These are phyloP conservation scores for Yamadazyma spencermartinsiae DNA, from an alignment of 1,139 yeast genomes.

Conservation along the genomic window DNA sequence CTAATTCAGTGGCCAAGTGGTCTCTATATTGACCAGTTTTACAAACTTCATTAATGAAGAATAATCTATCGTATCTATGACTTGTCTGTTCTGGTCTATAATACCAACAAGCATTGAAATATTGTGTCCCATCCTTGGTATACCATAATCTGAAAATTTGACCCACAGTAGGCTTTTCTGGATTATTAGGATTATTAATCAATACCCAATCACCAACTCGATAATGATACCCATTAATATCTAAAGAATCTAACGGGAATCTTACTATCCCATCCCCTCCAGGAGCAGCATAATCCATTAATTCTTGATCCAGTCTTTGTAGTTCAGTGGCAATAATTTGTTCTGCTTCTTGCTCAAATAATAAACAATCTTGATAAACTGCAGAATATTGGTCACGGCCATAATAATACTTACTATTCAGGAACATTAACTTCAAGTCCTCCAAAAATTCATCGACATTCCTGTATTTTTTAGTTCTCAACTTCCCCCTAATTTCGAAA, in stretches of 20 bases:
- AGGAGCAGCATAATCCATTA: conserved; percentile 65
- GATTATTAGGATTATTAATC: conserved; percentile 82
- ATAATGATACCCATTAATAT: conserved; percentile 69
- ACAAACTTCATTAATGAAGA: conserved; percentile 91
- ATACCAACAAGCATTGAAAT: conserved; percentile 97
- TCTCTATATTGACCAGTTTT: conserved; percentile 97
- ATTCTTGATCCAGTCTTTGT: conserved; percentile 78
- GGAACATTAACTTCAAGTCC: conserved; percentile 75
- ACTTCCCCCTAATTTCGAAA: conserved; percentile 77
- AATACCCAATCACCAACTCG: conserved; percentile 96
- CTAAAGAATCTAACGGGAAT: conserved; percentile 74
- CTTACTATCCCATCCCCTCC: conserved; percentile 58
- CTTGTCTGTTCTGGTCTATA: conserved; percentile 97
- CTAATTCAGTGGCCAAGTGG: conserved; percentile 82
- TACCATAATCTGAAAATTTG: conserved; percentile 94
- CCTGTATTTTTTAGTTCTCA: conserved; percentile 81
- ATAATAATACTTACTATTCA: conserved; percentile 67
- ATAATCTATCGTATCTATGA: conserved; percentile 84
- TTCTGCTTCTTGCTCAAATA: conserved; percentile 63
- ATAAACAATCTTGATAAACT: conserved; percentile 58
- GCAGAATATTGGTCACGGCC: conserved; percentile 56
- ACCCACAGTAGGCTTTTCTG: conserved; percentile 86
- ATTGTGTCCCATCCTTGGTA: conserved; percentile 76
- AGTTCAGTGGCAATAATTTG: conserved; percentile 67
- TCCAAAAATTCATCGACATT: conserved; percentile 72